Evolutionary conservation across 495 filamentous ascomycete genomes (phyloP).

Genomic region (Podospora pseudocomata): DNA sequence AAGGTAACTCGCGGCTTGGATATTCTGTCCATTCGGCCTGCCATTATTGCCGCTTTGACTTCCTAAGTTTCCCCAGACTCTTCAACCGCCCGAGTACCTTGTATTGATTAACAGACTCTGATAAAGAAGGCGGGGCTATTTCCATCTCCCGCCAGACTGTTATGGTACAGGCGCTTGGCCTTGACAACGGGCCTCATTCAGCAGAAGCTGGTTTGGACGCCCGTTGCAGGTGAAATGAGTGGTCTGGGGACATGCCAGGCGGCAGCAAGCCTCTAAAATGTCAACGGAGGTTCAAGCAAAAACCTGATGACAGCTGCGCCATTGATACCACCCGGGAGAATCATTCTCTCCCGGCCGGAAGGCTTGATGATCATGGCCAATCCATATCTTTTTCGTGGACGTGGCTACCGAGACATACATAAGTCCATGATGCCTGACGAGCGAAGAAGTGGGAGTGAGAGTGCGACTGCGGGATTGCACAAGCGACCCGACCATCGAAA

Average conservation of each 20-base stretch:
- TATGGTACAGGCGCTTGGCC: conserved; percentile 28
- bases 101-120: conserved; percentile 12
- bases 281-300: neutral
- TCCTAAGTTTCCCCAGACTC: conserved; percentile 3
- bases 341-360: neutral
- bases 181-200: conserved; percentile 25
- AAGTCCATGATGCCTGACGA: neutral
- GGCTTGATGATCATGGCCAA: neutral
- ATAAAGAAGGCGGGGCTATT: conserved; percentile 19
- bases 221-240: conserved; percentile 25
- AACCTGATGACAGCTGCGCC: neutral
- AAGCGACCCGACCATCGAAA: conserved; percentile 8
- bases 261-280: conserved; percentile 19
- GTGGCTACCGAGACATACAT: conserved; percentile 2
- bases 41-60: conserved; percentile 22
- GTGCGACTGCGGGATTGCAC: neutral
- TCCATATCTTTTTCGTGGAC: neutral
- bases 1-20: conserved; percentile 10
- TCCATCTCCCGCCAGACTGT: conserved; percentile 8
- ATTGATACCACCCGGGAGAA: conserved; percentile 1
- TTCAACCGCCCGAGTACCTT: neutral
- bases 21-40: conserved; percentile 15
- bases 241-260: conserved; percentile 8
- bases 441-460: no score
- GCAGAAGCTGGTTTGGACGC: conserved; percentile 4